Evolutionary conservation across 2,329 filamentous ascomycete genomes (phyloP), one percentile per base, ranked within the genome.

Genomic region (Aspergillus quadrilineatus): DNA sequence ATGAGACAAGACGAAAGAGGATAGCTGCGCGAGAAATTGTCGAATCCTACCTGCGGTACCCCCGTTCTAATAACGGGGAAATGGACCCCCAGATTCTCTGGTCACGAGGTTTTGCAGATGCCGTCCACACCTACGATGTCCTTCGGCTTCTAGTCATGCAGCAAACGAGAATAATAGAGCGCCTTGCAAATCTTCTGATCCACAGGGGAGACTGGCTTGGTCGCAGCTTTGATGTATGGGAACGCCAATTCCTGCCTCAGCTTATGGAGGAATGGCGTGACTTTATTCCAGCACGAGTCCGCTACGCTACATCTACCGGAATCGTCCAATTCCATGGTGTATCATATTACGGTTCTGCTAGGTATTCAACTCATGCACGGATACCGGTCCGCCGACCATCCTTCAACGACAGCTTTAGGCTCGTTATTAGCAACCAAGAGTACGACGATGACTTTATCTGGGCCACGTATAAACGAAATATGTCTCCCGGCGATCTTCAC

Each of bases 181-280:
- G 60, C 4, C 57, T 73, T 39, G 66, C 57, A 30, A 50, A 57
- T 36, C 54, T 63, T 10, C 60, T 69, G 30, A 37, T 70, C 8
- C 53, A 67, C 26, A 55, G 64, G 17, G 52, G 59, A 12, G 37
- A 53, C 3, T 69, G 63, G 65, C 48, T 47, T 0, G 53, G 59
- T 6, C 61, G 64, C n/a, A 30, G 32, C 26, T 37, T 9, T 8
- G n/a, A 9, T 6, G 15, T 29, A 12, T 78, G 74, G 75, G 62
- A 70, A 41, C 62, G 63, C 12, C 63, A 68, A 14, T 55, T 69
- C 1, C 62, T 82, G 3, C 81, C 81, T 1, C 64, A 70, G 6
- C 63, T 80, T 30, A 60, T 83, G n/a, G 65, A 71, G 46, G 79
- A 82, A 63, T 83, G 82, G 70, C 66, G 66, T 10, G 71, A 74